A percentile compares a stretch with the other conserved stretches of the same genome.
Conservation (phyloP, 2,329 filamentous ascomycete species). For the Pseudomassariella vexata region DNA sequence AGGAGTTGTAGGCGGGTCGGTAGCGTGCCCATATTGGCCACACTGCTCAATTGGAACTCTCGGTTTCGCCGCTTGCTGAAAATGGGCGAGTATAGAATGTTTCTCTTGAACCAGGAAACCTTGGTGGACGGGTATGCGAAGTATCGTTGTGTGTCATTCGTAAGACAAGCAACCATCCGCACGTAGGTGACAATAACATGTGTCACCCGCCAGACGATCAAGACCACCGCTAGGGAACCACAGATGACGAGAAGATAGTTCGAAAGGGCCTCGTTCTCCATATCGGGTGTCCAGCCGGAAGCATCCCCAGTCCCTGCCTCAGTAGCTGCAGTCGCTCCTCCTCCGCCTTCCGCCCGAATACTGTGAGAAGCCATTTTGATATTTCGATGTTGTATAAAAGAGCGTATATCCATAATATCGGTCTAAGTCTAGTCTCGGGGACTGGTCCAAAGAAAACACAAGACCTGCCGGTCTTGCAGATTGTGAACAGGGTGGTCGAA, state of each 20-base stretch:
- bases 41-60: constrained; percentile 62
- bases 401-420: neutral
- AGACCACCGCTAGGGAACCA: constrained; percentile 53
- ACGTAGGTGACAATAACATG: constrained; percentile 61
- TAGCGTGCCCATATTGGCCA: constrained; percentile 68
- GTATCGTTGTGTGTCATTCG: constrained; percentile 74
- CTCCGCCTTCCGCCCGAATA: too few relatives aligned
- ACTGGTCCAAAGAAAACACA: neutral
- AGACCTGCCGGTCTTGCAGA: neutral
- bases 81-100: constrained; percentile 65
- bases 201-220: constrained; percentile 62
- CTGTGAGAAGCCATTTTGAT: too few relatives aligned
- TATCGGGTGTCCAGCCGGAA: constrained; percentile 26
- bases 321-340: too few relatives aligned
- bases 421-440: neutral
- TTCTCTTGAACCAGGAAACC: constrained; percentile 59
- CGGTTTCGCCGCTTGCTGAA: constrained; percentile 71
- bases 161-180: constrained; percentile 68
- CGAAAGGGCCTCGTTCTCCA: constrained; percentile 49
- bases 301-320: constrained; percentile 18
- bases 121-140: constrained; percentile 56
- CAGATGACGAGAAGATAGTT: constrained; percentile 59
- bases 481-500: neutral
- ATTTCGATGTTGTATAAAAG: neutral
- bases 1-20: constrained; percentile 73